phyloP scores from a whole-genome alignment of 768 basidiomycete species.

The Hygrocybe coccinea region DNA sequence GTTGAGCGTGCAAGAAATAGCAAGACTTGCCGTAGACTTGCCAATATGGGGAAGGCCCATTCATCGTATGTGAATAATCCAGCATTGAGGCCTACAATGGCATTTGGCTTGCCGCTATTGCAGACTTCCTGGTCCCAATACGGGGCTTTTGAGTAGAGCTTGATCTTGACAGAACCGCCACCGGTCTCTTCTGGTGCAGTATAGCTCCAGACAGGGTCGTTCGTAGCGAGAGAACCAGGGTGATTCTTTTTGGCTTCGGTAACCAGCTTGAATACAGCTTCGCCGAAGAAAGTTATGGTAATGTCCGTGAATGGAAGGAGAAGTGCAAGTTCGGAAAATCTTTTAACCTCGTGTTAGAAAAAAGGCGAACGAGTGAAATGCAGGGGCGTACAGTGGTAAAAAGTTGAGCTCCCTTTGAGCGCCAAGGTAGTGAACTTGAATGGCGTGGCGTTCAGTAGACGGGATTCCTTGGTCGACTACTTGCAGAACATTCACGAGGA shows the following conservation, averaged over 20 bases:
- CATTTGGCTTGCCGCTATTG: slow-evolving; percentile 29
- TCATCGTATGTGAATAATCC: slow-evolving; percentile 33
- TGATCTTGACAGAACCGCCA: slow-evolving; percentile 31
- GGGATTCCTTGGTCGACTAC: slow-evolving; percentile 23
- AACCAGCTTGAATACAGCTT: slow-evolving; percentile 27
- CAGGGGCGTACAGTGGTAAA: slow-evolving; percentile 34
- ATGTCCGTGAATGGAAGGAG: slow-evolving; percentile 40
- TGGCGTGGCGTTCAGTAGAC: slow-evolving; percentile 20
- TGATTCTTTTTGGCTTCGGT: slow-evolving; percentile 22
- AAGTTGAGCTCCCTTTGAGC: slow-evolving; percentile 40
- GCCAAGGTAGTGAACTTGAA: slow-evolving; percentile 36
- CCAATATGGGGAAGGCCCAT: too few species aligned
- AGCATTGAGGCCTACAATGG: slow-evolving; percentile 37
- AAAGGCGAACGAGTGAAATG: not conserved
- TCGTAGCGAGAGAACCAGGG: slow-evolving; percentile 23
- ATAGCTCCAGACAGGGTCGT: slow-evolving; percentile 27
- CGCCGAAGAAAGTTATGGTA: slow-evolving; percentile 35
- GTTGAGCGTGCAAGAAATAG: too few species aligned
- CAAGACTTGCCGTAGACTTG: too few species aligned
- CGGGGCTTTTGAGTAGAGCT: slow-evolving; percentile 27
- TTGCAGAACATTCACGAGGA: slow-evolving; percentile 32
- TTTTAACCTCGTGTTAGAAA: slow-evolving; percentile 9
- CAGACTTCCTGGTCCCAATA: slow-evolving; percentile 24
- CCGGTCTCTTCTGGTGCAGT: slow-evolving; percentile 33
- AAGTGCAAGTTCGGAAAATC: slow-evolving; percentile 40